Evolutionary conservation across 1,284 basidiomycete species (phyloP).

Genomic region (Trametes hirsuta): DNA sequence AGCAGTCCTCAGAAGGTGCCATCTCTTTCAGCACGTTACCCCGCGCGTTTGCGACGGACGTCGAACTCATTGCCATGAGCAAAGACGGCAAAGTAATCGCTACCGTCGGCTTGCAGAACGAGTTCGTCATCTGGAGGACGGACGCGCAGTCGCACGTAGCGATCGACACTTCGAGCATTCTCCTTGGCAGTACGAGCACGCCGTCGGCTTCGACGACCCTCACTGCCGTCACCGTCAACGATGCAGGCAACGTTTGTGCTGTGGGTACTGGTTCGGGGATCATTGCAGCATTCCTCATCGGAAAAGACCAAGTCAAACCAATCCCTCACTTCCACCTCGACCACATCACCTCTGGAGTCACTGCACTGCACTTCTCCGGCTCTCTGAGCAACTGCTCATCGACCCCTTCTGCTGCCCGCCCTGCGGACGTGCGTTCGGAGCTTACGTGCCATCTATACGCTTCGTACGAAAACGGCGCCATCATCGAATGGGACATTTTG

Average conservation of each 20-base stretch:
- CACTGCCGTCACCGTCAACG: constrained; percentile 63
- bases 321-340: constrained; percentile 52
- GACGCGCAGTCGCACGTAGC: constrained; percentile 45
- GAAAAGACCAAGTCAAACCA: constrained; percentile 41
- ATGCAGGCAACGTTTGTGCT: constrained; percentile 58
- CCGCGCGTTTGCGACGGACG: constrained; percentile 77
- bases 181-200: constrained; percentile 51
- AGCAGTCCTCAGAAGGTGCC: constrained; percentile 41
- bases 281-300: constrained; percentile 60
- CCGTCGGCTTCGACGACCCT: constrained; percentile 51
- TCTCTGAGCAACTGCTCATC: constrained; percentile 22
- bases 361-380: constrained; percentile 49
- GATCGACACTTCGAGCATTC: constrained; percentile 55
- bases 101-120: constrained; percentile 79
- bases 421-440: constrained; percentile 24
- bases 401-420: constrained; percentile 32
- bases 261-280: constrained; percentile 66
- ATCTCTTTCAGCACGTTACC: constrained; percentile 73
- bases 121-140: constrained; percentile 68
- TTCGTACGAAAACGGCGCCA: constrained; percentile 60
- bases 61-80: constrained; percentile 79
- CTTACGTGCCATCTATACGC: constrained; percentile 46
- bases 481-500: constrained; percentile 56
- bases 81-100: constrained; percentile 64
- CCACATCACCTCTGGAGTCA: constrained; percentile 49